phyloP scores from a whole-genome alignment of 495 filamentous ascomycete genomes.

The Hamigera avellanea region DNA sequence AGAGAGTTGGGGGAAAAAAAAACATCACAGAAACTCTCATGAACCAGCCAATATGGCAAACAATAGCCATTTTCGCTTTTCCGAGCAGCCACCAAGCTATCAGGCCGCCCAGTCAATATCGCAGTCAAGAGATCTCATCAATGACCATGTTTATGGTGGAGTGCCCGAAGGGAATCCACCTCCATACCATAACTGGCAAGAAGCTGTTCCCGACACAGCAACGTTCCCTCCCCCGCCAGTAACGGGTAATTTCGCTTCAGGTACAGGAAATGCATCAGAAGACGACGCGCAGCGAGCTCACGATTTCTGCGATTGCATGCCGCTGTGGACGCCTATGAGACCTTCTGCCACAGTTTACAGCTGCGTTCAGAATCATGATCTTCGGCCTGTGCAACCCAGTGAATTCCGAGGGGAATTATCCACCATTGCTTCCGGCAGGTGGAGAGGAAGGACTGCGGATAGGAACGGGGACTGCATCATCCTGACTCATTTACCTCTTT shows the following conservation, averaged over 20 bases:
- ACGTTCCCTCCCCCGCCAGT: conserved; percentile 73
- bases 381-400: conserved; percentile 31
- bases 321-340: conserved; percentile 46
- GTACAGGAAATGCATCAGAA: conserved; percentile 61
- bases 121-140: conserved; percentile 1
- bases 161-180: conserved; percentile 28
- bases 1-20: too few relatives aligned
- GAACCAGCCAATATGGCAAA: too few relatives aligned
- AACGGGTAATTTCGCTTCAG: conserved; percentile 53
- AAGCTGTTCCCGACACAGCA: conserved; percentile 64
- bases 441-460: conserved; percentile 33
- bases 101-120: conserved; percentile 6
- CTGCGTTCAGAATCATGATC: conserved; percentile 27
- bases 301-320: conserved; percentile 54
- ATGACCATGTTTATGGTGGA: conserved; percentile 4
- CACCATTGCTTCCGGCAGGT: conserved; percentile 20
- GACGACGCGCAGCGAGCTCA: conserved; percentile 62
- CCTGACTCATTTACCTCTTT: conserved; percentile 61
- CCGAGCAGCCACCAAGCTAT: conserved; percentile 26
- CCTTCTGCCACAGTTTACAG: conserved; percentile 28
- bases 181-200: conserved; percentile 69
- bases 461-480: conserved; percentile 34
- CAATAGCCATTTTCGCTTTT: too few relatives aligned
- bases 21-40: too few relatives aligned
- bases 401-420: conserved; percentile 37